Evolutionary conservation across 495 filamentous ascomycete species (phyloP).

Genomic region (Neurospora tetrasperma): DNA sequence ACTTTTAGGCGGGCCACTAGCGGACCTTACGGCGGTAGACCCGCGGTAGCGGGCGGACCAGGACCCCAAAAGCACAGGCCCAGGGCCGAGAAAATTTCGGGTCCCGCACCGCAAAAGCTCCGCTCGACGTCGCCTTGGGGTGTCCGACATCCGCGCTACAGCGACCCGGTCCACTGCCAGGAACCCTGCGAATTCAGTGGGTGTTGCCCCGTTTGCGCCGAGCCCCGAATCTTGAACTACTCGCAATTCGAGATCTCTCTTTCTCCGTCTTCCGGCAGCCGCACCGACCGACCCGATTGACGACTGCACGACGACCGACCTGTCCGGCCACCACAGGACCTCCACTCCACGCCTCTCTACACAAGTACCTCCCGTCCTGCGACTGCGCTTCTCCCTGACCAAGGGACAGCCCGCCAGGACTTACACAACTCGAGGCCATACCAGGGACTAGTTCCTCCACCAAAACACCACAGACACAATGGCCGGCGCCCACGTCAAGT

Average conservation of each 20-base stretch:
- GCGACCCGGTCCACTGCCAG: neutral
- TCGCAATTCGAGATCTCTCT: neutral
- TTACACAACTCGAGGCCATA: neutral
- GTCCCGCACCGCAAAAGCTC: neutral
- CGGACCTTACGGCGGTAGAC: neutral
- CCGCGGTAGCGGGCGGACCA: neutral
- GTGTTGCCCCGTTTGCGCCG: neutral
- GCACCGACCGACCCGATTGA: neutral
- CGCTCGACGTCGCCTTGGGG: neutral
- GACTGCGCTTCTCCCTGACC: neutral
- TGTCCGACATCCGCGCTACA: neutral
- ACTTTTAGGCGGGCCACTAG: neutral
- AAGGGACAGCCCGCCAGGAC: neutral
- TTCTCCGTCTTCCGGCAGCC: neutral
- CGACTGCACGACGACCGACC: neutral
- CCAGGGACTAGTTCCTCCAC: conserved; percentile 9
- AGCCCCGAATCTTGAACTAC: neutral
- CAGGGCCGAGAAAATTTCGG: neutral
- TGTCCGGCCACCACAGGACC: neutral
- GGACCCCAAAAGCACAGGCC: neutral
- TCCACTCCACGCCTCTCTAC: neutral
- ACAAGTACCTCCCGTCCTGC: neutral
- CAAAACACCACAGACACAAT: conserved; percentile 35
- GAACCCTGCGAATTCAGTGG: neutral
- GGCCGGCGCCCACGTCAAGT: conserved; percentile 76